Evolutionary conservation across 345 rosid genomes (phyloP), one percentile per base, ranked within the genome.

Genomic region (Isatis tinctoria): DNA sequence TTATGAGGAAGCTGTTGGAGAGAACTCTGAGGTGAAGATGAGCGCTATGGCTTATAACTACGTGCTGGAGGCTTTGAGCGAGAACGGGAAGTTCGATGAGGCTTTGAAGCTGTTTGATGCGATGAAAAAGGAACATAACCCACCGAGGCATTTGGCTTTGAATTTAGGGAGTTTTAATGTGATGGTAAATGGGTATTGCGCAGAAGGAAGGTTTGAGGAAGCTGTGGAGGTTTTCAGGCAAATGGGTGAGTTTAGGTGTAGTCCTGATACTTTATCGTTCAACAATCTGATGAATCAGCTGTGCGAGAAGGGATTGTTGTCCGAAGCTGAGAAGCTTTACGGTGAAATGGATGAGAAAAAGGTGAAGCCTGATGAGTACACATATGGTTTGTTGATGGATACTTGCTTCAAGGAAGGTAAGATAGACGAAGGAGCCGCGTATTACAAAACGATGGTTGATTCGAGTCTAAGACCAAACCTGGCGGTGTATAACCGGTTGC

Each of bases 121-220:
- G 65, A 84, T 91, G 90, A 73, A 69, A n/a, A 52, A 58, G 45
- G 85, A 85, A 79, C 97, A 91, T 71, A 80, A 67, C 37, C 97
- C 94, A 0, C 98, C 98, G 12, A 85, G 65, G 80, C 49, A 8
- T 32, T 74, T 91, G 81, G 74, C 84, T 2, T 81, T 91, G 64
- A 88, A 94, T 78, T 78, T 94, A 79, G 98, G 98, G 12, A 91
- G 87, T 73, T 91, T 89, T 79, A 94, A 94, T 78, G 97, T 89
- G 37, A 83, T 89, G 84, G 89, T 73, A 1, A 89, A 88, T 81
- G 97, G 98, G 14, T 88, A 84, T 71, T 91, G 91, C 13, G 82
- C 75, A 1, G 82, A 86, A 64, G 84, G 83, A 41, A 86, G 73
- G 80, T 94, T 88, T 66, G 78, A 61, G 45, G 94, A 91, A 22